Percentiles rank a stretch among this genome's conserved stretches.
Conservation (phyloP, 1,284 basidiomycete species). For the Malassezia obtusa region DNA sequence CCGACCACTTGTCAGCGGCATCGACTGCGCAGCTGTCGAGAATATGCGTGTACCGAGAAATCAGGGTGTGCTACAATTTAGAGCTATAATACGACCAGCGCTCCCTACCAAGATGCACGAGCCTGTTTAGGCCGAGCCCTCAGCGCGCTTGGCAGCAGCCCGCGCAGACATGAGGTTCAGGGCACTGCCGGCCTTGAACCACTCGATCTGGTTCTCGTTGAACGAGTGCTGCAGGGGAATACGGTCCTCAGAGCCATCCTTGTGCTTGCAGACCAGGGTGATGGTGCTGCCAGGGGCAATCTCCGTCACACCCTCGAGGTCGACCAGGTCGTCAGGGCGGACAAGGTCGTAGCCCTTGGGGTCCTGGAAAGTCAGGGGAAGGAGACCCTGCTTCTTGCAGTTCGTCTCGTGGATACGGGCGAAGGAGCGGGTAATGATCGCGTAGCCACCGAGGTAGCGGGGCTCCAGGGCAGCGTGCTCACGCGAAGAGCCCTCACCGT, state of each 20-base stretch:
- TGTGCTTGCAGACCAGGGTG: conserved; percentile 41
- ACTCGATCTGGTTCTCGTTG: conserved; percentile 47
- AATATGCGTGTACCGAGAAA: too few relatives aligned
- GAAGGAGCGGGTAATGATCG: conserved; percentile 91
- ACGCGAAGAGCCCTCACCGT: conserved; percentile 94
- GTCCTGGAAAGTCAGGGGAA: conserved; percentile 42
- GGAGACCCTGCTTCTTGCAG: conserved; percentile 57
- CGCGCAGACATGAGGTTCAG: conserved; percentile 44
- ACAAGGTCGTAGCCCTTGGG: conserved; percentile 46
- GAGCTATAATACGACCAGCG: background rate
- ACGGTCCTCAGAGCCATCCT: conserved; percentile 39
- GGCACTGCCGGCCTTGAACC: conserved; percentile 45
- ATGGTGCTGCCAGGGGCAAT: conserved; percentile 41
- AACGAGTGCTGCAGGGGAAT: conserved; percentile 43
- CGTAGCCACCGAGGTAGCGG: conserved; percentile 86
- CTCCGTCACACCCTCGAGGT: conserved; percentile 39
- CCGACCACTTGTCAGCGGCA: too few relatives aligned
- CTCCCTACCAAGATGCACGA: too few relatives aligned
- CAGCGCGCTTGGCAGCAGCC: conserved; percentile 13
- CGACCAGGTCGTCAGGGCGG: conserved; percentile 35
- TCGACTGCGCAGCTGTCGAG: too few relatives aligned
- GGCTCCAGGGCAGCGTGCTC: conserved; percentile 97
- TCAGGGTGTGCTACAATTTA: background rate
- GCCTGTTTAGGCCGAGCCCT: background rate
- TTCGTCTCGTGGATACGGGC: conserved; percentile 98